Base-by-base conservation (phyloP, 2,329 filamentous ascomycete species). In the Colletotrichum sansevieriae region DNA sequence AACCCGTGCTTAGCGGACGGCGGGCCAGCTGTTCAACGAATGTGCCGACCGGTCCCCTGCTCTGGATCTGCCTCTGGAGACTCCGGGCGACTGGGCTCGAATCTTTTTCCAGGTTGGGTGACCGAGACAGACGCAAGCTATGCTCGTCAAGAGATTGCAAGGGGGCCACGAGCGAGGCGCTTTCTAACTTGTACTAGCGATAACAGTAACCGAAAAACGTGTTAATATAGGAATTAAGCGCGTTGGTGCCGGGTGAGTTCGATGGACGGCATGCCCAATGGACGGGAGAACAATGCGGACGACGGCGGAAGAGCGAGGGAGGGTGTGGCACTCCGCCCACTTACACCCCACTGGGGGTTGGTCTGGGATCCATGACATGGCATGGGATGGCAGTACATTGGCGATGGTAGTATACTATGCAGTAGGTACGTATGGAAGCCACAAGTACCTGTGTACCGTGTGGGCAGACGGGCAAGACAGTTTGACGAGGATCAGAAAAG, bases 251-350 rank as follows among this genome's bases (percentile, higher is more conserved):
- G 62, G 43, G 20, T 41, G 46, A 43, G 20, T 58, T 46, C 29
- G 63, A 46, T 37, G 29, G 29, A 44, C 33, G n/a, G 25, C 25
- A 25, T 5, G 22, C 59, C 37, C 54, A 43, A 39, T 35, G 47
- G 62, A 51, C 62, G 18, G 33, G 55, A 60, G 55, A 35, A 7
- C 44, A 60, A 57, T 63, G 46, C 43, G 39, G 54, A 65, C 35
- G 18, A 44, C 18, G 39, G 61, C 65, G 61, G 54, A 25, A 55
- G 44, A 44, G 29, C 29, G 59, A 52, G 22, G 43, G 29, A 58
- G 56, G 41, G 62, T 61, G 62, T 69, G 62, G 62, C 62, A 69
- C 43, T 46, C 20, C 18, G 66, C 37, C 66, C 66, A 69, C 66
- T 65, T 69, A 44, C 55, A 69, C 66, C 54, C 55, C 62, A 68